Evolutionary conservation across 345 rosid species (phyloP), one percentile per base, ranked within the genome.

Genomic region (Linum tenue): DNA sequence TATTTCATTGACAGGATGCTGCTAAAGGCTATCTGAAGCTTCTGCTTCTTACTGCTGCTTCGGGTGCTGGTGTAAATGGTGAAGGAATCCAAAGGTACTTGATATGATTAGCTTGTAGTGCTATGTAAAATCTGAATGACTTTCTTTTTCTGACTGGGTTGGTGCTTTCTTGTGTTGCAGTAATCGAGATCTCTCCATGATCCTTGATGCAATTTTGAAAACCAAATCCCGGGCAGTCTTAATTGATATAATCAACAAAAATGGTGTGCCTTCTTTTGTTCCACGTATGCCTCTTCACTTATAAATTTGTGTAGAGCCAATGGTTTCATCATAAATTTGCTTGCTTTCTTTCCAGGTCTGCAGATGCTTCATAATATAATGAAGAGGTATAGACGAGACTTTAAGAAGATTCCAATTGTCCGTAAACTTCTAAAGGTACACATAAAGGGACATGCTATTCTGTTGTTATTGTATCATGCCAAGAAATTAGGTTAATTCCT

Each of bases 121-220:
- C 53, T 48, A 44, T 44, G 7, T 14, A 5, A 8, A 14, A 7
- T 48, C 53, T 15, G 9, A 48, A 48, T 7, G 53, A 48, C 11
- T 48, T 41, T 4, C 14, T 48, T 48, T 9, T 9, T 9, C 53
- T 9, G 53, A 48, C 53, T 48, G 53, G 3, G 14, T 48, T 48
- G 15, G 53, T 8, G 55, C 64, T 74, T 70, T 65, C 70, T 69
- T 70, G 31, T 79, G 31, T 75, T 74, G 81, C 91, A 94, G 99
- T 82, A 94, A 87, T 79, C 92, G 96, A 69, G 99, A 94, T 73
- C 94, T 94, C 69, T 94, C 99, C 58, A 94, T 94, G 97, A 88
- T 94, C 69, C 96, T 94, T 62, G 99, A 90, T 83, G 99, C 95
- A n/a, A 86, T 94, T 69, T 80, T 94, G 65, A 94, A 94, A 80